Base-by-base conservation (phyloP, 768 basidiomycete genomes). In the Gloeophyllum trabeum region DNA sequence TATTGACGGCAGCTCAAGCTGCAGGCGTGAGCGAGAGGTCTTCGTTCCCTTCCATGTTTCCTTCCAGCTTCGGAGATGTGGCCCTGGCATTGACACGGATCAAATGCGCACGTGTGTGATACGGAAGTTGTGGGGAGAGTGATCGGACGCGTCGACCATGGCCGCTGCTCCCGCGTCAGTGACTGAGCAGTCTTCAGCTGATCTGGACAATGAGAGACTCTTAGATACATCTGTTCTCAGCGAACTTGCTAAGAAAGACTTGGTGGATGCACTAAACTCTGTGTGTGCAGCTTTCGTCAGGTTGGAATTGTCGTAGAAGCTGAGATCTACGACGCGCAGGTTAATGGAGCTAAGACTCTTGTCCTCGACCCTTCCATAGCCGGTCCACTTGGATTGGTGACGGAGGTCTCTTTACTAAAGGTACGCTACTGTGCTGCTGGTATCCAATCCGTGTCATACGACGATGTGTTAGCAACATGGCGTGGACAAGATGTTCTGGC, bases 401-500 rank as follows among this genome's bases (percentile, higher is more conserved):
- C 90, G 2, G 96, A 98, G 52, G 89, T 97, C 1, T 76, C 91
- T 1, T 61, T 93, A 13, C 66, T 98, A 43, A 97, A 98, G 79
- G 96, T 92, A 40, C 22, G 51, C n/a, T n/a, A n/a, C n/a, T 54
- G 26, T 3, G 19, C 16, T 7, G 3, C 3, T 30, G 18, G n/a
- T 10, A 20, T 25, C 24, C 20, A 3, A 23, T 24, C 22, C 30
- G 13, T 32, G 1, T 34, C 10, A 42, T 41, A n/a, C 4, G 21
- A 16, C 24, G 35, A 43, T 44, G 25, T 26, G 21, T n/a, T 22
- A 98, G 94, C 87, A 98, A 56, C 93, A 98, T 78, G 93, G 91
- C 4, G 90, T 99, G 3, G 93, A 97, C 66, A 96, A 96, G 69
- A 94, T 99, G 88, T 96, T 93, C 64, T 99, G 96, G 94, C 76